A percentile compares a stretch with the other conserved stretches of the same genome.
These are phyloP conservation scores for Bigelowiella natans DNA, from an alignment of 78 protist species.

Conservation along the genomic window DNA sequence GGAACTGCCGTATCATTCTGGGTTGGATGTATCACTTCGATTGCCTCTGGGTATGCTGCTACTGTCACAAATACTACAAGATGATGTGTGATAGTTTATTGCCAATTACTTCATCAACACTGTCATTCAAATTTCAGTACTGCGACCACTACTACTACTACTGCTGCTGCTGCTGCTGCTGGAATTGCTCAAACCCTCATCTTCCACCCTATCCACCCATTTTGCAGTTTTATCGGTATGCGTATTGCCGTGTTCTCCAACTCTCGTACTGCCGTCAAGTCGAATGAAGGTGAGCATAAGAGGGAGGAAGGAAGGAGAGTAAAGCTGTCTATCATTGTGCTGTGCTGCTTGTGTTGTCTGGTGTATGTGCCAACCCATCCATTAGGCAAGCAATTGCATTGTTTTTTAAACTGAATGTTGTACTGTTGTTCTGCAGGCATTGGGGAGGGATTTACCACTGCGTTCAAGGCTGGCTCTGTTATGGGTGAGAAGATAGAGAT, in stretches of 20 bases:
- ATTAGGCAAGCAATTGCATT: not conserved
- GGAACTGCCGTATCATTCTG: not conserved
- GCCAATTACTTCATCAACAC: too few species aligned
- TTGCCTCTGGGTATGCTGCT: too few species aligned
- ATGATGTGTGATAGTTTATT: too few species aligned
- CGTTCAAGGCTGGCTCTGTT: conserved; percentile 52
- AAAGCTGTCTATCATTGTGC: not conserved
- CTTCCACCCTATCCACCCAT: too few species aligned
- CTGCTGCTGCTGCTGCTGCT: too few species aligned
- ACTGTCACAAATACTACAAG: too few species aligned
- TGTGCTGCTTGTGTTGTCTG: not conserved
- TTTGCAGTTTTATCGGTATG: conserved; percentile 48
- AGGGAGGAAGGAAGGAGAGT: not conserved
- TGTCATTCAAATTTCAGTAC: too few species aligned
- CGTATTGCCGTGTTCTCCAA: conserved; percentile 44
- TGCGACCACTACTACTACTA: too few species aligned
- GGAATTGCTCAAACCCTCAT: too few species aligned
- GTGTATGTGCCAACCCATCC: not conserved
- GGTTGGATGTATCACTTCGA: not conserved
- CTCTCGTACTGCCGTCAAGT: conserved; percentile 30
- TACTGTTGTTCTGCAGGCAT: not conserved
- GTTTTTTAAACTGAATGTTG: not conserved
- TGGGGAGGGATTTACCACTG: conserved; percentile 30
- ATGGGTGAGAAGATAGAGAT: too few species aligned
- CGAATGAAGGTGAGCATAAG: not conserved